Evolutionary conservation across 805 yeast species (phyloP).

Genomic region (Nakazawaea holstii): DNA sequence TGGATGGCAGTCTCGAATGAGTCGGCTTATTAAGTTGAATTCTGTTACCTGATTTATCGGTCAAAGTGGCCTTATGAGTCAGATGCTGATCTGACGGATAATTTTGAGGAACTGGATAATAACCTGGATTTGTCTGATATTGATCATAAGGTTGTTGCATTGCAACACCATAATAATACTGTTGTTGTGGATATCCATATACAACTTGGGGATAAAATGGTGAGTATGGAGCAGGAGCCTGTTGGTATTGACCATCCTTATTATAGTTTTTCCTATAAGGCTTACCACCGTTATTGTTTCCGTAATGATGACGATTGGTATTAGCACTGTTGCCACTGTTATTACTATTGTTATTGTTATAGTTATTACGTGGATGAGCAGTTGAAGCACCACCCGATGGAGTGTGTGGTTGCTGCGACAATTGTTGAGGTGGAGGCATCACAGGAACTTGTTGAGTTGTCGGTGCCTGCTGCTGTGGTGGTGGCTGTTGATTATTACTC

Average conservation of each 20-base stretch:
- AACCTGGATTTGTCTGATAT: background rate
- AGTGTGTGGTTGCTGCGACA: slow-evolving; percentile 1
- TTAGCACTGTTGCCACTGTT: background rate
- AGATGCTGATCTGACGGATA: background rate
- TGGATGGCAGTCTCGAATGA: slow-evolving; percentile 10
- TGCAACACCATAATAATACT: slow-evolving; percentile 3
- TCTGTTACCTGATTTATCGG: slow-evolving; percentile 9
- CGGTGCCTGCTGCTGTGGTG: slow-evolving; percentile 5
- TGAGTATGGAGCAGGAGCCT: slow-evolving; percentile 1
- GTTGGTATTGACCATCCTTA: slow-evolving; percentile 9
- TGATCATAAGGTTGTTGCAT: slow-evolving; percentile 2
- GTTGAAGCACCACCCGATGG: slow-evolving; percentile 1
- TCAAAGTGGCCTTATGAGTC: slow-evolving; percentile 3
- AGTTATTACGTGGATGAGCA: slow-evolving; percentile 7
- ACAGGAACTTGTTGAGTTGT: background rate
- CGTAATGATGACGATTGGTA: background rate
- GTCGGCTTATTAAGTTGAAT: slow-evolving; percentile 4
- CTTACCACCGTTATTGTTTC: slow-evolving; percentile 5
- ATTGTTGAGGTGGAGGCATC: slow-evolving; percentile 8
- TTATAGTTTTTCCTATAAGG: slow-evolving; percentile 10
- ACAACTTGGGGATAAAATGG: background rate
- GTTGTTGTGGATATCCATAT: slow-evolving; percentile 7
- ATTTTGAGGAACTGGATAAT: background rate
- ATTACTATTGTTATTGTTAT: slow-evolving; percentile 1
- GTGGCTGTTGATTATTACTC: background rate